Evolutionary conservation across 2,329 filamentous ascomycete species (phyloP).

Genomic region (Phialophora tarda): DNA sequence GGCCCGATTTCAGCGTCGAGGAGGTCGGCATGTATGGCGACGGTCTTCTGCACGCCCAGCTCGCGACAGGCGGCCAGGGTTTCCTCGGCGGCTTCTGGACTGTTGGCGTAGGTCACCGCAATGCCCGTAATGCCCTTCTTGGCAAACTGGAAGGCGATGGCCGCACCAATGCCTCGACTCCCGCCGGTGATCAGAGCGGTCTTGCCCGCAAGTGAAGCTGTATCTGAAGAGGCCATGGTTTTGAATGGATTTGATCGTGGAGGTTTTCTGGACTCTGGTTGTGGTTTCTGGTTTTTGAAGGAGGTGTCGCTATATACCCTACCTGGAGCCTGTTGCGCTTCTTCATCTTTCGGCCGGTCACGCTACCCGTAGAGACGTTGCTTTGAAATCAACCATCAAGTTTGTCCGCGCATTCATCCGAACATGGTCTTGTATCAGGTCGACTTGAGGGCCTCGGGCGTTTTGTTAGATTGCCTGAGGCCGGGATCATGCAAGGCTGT

Average conservation of each 20-base stretch:
- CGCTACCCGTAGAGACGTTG: neutral
- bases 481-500: conserved; percentile 2
- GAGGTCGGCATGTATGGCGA: conserved; percentile 21
- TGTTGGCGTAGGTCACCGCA: conserved; percentile 24
- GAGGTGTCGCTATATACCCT: neutral
- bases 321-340: neutral
- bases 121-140: conserved; percentile 12
- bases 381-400: conserved; percentile 7
- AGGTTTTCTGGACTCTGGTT: neutral
- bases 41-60: conserved; percentile 15
- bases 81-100: conserved; percentile 16
- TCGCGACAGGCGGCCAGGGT: conserved; percentile 1
- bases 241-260: neutral
- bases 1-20: conserved; percentile 19
- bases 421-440: neutral
- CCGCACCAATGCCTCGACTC: conserved; percentile 35
- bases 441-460: neutral
- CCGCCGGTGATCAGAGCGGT: conserved; percentile 16
- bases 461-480: neutral
- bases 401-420: neutral
- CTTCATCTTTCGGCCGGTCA: neutral
- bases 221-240: neutral
- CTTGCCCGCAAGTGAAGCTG: conserved; percentile 14
- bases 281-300: neutral
- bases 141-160: conserved; percentile 22